Evolutionary conservation across 805 yeast genomes (phyloP), one percentile per base, ranked within the genome.

Genomic region (Cyberlindnera xishuangbannaensis): DNA sequence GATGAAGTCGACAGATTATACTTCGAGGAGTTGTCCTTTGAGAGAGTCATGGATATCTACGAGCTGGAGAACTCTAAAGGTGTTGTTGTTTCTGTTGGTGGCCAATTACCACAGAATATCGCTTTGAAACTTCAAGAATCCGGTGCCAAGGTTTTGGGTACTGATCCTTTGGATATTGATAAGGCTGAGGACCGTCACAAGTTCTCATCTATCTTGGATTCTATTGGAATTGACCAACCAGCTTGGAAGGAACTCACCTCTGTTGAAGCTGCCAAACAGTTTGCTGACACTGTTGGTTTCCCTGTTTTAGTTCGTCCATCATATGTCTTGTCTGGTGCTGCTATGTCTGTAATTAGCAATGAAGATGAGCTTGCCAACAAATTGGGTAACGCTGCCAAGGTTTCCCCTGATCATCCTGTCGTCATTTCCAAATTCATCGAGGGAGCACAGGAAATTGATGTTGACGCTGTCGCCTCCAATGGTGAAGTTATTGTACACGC

Each of bases 121-220:
- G 98, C 97, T 5, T 71, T 92, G 50, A 63, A 72, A 39, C 70
- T 90, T 50, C 94, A 85, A 65, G 63, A 68, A 28, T 71, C 81
- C 45, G 92, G 92, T 43, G 95, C 95, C 49, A 78, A 81, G 38
- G 85, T 90, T 28, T 69, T 92, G 43, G 98, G 98, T 58, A 90
- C 98, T 31, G 71, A 83, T 58, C 98, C 98, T 33, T 81, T 76
- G 58, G 95, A 86, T 58, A 90, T 90, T 52, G 98, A 90, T 64
- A 83, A 78, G 61, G 98, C 98, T 42, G 98, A 90, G 69, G 95
- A 92, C 64, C 86, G 98, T 69, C 96, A 90, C 69, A 92, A 90
- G 68, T 90, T 90, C 67, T 88, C 97, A 15, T 80, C 86, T 33
- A 90, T 90, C 53, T 72, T 92, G 56, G 97, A 90, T 62, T 78